A percentile compares a stretch with the other conserved stretches of the same genome.
phyloP scores from a whole-genome alignment of 2,329 filamentous ascomycete species.

The Fusarium pseudocircinatum region DNA sequence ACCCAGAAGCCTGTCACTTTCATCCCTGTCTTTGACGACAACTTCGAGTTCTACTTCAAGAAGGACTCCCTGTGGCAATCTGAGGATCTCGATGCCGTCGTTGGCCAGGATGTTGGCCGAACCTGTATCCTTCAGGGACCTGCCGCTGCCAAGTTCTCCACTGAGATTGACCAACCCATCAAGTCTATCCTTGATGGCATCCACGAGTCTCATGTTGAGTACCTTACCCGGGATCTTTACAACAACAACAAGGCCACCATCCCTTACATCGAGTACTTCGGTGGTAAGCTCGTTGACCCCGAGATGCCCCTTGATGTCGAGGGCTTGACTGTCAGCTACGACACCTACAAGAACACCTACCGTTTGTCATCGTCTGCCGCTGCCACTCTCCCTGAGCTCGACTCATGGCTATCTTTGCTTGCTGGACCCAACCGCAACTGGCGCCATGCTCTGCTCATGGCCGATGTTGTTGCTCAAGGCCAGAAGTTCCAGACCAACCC shows the following conservation, averaged over 20 bases:
- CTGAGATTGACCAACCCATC: slow-evolving; percentile 88
- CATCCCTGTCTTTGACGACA: slow-evolving; percentile 93
- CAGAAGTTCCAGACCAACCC: slow-evolving; percentile 98
- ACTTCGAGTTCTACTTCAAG: slow-evolving; percentile 99
- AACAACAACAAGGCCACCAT: slow-evolving; percentile 76
- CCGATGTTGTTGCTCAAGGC: slow-evolving; percentile 93
- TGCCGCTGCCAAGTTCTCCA: slow-evolving; percentile 91
- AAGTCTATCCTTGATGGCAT: slow-evolving; percentile 94
- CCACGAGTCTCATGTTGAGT: slow-evolving; percentile 86
- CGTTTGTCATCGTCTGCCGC: slow-evolving; percentile 80
- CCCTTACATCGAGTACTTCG: slow-evolving; percentile 93
- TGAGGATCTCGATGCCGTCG: slow-evolving; percentile 94
- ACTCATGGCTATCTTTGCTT: slow-evolving; percentile 88
- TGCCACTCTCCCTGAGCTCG: slow-evolving; percentile 77
- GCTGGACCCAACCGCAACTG: slow-evolving; percentile 89
- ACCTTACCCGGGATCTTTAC: slow-evolving; percentile 83
- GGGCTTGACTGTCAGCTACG: slow-evolving; percentile 83
- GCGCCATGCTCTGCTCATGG: slow-evolving; percentile 93
- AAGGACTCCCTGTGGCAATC: slow-evolving; percentile 99
- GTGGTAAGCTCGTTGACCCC: slow-evolving; percentile 81
- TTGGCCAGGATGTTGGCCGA: slow-evolving; percentile 93
- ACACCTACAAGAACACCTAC: slow-evolving; percentile 82
- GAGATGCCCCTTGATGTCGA: slow-evolving; percentile 82
- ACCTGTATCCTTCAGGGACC: slow-evolving; percentile 97
- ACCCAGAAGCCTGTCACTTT: slow-evolving; percentile 98